Evolutionary conservation across 2,329 filamentous ascomycete species (phyloP), one percentile per base, ranked within the genome.

Genomic region (Grosmannia penicillata): DNA sequence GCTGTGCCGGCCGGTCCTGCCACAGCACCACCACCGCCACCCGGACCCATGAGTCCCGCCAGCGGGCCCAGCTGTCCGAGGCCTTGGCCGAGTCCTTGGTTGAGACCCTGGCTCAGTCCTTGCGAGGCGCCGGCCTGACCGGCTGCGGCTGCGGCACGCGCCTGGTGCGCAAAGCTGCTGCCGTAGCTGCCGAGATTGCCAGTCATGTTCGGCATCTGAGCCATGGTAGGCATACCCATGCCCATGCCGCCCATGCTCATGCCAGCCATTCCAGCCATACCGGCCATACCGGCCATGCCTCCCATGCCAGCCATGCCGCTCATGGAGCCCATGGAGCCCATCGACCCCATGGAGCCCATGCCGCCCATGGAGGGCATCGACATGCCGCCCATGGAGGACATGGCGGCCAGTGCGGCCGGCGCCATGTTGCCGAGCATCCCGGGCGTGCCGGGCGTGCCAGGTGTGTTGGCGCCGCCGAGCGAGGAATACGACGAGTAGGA

Each of bases 381-480:
- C 18, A 32, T n/a, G n/a, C n/a, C n/a, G n/a, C 19, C 19, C 18
- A 32, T n/a, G 24, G 24, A 8, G 24, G 24, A 26, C 24, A 13
- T 26, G 24, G 13, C 24, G 14, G 28, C 44, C 28, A 45, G 17
- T 9, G 37, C 31, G 11, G 38, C 36, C 18, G 30, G 39, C 3
- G 19, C 22, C 29, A 38, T 40, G 21, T 17, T 36, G n/a, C 24
- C 19, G 14, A 32, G 28, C 23, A 43, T 33, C 6, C 38, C 36
- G 2, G 39, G 39, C 8, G 39, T 44, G 19, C 42, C 37, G 14
- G 41, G 40, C 5, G 41, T 43, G 30, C 33, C 33, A 6, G 39
- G 39, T 14, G 39, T 41, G 14, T 26, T 29, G 10, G 29, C 0
- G 24, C 38, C 32, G 39, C 36, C 40, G 15, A 25, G 6, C 9